phyloP scores from a whole-genome alignment of 371 early-diverging fungal species.

The Zopfochytrium polystomum region DNA sequence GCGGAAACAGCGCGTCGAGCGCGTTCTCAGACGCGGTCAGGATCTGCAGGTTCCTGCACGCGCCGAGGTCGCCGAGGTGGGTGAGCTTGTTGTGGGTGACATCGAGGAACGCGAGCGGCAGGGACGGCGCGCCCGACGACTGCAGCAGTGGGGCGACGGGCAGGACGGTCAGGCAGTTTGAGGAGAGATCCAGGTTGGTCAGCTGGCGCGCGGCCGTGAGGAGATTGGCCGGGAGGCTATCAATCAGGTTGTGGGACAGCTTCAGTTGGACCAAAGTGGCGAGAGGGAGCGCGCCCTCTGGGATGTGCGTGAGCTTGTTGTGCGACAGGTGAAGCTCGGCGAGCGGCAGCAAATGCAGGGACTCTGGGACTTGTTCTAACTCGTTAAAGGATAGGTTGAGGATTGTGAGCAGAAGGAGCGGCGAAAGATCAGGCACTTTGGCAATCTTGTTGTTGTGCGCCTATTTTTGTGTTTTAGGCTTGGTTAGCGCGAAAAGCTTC shows the following conservation, averaged over 20 bases:
- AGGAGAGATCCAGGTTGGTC: slow-evolving; percentile 16
- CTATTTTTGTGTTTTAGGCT: not conserved
- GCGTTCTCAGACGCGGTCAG: slow-evolving; percentile 52
- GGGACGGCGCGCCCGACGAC: not conserved
- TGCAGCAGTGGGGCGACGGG: slow-evolving; percentile 21
- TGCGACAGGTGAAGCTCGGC: slow-evolving; percentile 49
- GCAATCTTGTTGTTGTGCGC: slow-evolving; percentile 33
- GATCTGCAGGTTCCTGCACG: slow-evolving; percentile 46
- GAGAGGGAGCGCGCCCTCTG: slow-evolving; percentile 32
- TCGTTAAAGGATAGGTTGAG: slow-evolving; percentile 65
- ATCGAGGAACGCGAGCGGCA: slow-evolving; percentile 47
- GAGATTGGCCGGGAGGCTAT: slow-evolving; percentile 39
- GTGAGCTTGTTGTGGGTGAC: slow-evolving; percentile 56
- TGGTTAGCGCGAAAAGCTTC: not conserved
- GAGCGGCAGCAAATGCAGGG: slow-evolving; percentile 20
- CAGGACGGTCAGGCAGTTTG: slow-evolving; percentile 28
- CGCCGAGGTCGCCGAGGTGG: slow-evolving; percentile 7
- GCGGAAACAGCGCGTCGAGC: slow-evolving; percentile 24
- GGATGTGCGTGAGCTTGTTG: slow-evolving; percentile 63
- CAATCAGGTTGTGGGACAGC: slow-evolving; percentile 44
- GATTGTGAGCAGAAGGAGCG: slow-evolving; percentile 22
- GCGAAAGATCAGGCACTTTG: slow-evolving; percentile 23
- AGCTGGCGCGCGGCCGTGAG: slow-evolving; percentile 27
- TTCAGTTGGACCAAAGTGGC: slow-evolving; percentile 26
- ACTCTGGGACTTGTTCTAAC: slow-evolving; percentile 16